Conservation (phyloP, 2,329 filamentous ascomycete genomes). For the Dryadomyces sulphureus region DNA sequence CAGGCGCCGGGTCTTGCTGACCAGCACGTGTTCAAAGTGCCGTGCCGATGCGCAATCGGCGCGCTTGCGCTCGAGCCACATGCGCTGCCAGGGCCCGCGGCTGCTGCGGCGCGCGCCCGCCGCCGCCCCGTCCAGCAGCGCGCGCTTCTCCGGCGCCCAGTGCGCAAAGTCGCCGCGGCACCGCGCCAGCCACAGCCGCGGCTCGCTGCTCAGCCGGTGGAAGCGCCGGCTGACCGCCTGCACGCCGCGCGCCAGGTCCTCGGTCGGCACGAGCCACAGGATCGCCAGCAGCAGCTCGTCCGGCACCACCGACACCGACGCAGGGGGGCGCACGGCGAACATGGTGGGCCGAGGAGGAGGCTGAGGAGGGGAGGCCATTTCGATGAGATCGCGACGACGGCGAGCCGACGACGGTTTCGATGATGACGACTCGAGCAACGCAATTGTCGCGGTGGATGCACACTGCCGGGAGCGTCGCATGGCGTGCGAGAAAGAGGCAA, state of each 20-base stretch:
- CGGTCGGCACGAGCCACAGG: slow-evolving; percentile 46
- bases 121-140: slow-evolving; percentile 39
- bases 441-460: no score
- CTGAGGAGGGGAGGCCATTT: no score
- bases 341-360: no score
- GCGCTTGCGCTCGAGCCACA: slow-evolving; percentile 43
- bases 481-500: not conserved
- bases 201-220: slow-evolving; percentile 50
- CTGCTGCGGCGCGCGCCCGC: slow-evolving; percentile 36
- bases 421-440: no score
- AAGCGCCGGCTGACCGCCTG: slow-evolving; percentile 48
- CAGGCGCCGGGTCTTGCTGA: slow-evolving; percentile 55
- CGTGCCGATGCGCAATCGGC: slow-evolving; percentile 35
- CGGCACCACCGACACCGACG: slow-evolving; percentile 39
- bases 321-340: not conserved
- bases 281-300: slow-evolving; percentile 78
- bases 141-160: slow-evolving; percentile 54
- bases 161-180: slow-evolving; percentile 55
- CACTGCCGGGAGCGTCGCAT: not conserved
- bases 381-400: no score
- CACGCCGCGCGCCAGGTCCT: slow-evolving; percentile 33
- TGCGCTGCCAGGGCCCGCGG: slow-evolving; percentile 49
- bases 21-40: slow-evolving; percentile 53
- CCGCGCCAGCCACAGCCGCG: slow-evolving; percentile 65
- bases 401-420: no score